These are phyloP conservation scores for Termitomyces titanicus DNA, from an alignment of 768 basidiomycete genomes.

Conservation along the genomic window DNA sequence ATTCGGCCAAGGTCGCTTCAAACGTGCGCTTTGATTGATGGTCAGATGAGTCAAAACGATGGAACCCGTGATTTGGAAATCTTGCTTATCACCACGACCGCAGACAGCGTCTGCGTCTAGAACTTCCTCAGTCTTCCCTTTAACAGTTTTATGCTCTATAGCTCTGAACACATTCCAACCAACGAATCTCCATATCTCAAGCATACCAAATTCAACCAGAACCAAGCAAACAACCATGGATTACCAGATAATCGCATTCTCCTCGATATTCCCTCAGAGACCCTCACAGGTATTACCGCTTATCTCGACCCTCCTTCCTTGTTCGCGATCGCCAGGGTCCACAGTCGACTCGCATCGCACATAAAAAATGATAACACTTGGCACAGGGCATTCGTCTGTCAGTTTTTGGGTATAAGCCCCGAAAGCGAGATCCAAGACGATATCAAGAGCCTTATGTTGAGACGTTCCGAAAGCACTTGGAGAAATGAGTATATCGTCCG, in stretches of 20 bases:
- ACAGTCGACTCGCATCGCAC: slow-evolving; percentile 53
- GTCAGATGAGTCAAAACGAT: neutral
- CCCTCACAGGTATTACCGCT: slow-evolving; percentile 73
- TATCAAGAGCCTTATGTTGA: slow-evolving; percentile 47
- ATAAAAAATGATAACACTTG: slow-evolving; percentile 78
- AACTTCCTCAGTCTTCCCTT: neutral
- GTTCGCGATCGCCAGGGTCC: slow-evolving; percentile 51
- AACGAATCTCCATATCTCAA: slow-evolving; percentile 34
- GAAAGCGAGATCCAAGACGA: slow-evolving; percentile 51
- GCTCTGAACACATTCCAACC: slow-evolving; percentile 36
- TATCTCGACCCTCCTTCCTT: slow-evolving; percentile 66
- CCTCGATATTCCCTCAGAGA: slow-evolving; percentile 62
- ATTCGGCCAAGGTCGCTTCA: too few species aligned
- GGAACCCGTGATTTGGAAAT: too few species aligned
- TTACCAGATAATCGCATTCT: slow-evolving; percentile 30
- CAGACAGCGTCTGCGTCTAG: slow-evolving; percentile 17
- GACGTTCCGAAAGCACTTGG: slow-evolving; percentile 61
- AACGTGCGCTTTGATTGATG: too few species aligned
- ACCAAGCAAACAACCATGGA: slow-evolving; percentile 48
- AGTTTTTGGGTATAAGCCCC: slow-evolving; percentile 63
- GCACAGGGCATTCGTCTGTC: slow-evolving; percentile 68
- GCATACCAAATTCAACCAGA: slow-evolving; percentile 22
- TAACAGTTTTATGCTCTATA: slow-evolving; percentile 66
- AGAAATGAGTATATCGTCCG: slow-evolving; percentile 63
- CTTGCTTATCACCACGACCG: slow-evolving; percentile 8